These are phyloP conservation scores for Wickerhamomyces bovis DNA, from an alignment of 805 yeast genomes.

Conservation along the genomic window DNA sequence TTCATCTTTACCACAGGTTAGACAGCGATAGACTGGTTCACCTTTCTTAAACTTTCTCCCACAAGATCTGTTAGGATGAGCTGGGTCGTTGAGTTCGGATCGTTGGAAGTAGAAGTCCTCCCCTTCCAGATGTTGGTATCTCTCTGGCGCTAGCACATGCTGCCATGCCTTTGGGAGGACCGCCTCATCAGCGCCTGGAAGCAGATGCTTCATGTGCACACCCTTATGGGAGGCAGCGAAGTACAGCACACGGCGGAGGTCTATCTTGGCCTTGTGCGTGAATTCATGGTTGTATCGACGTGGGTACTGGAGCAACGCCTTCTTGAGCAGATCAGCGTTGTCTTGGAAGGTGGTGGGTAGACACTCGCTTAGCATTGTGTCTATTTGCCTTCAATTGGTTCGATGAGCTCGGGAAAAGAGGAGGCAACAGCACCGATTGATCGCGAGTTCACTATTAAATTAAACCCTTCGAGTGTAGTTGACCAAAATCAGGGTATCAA, in stretches of 20 bases:
- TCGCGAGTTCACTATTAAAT: not conserved
- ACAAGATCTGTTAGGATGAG: slow-evolving; percentile 66
- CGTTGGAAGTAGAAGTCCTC: slow-evolving; percentile 18
- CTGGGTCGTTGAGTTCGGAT: slow-evolving; percentile 17
- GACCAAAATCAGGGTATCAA: not conserved
- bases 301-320: slow-evolving; percentile 36
- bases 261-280: slow-evolving; percentile 24
- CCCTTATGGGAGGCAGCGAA: slow-evolving; percentile 38
- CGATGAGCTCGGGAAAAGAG: not conserved
- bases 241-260: slow-evolving; percentile 38
- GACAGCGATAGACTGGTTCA: slow-evolving; percentile 64
- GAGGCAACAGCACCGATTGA: not conserved
- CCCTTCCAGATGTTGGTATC: slow-evolving; percentile 18
- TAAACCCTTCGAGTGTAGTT: not conserved
- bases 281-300: slow-evolving; percentile 27
- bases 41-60: slow-evolving; percentile 68
- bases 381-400: not conserved
- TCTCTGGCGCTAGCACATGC: slow-evolving; percentile 19
- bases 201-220: slow-evolving; percentile 32
- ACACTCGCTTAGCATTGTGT: not conserved
- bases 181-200: slow-evolving; percentile 25
- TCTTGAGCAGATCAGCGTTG: slow-evolving; percentile 21
- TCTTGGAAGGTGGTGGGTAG: slow-evolving; percentile 14
- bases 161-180: slow-evolving; percentile 20
- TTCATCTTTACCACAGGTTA: slow-evolving; percentile 73